Evolutionary conservation across 2,329 filamentous ascomycete genomes (phyloP).

Genomic region (Akanthomyces dipterigenus): DNA sequence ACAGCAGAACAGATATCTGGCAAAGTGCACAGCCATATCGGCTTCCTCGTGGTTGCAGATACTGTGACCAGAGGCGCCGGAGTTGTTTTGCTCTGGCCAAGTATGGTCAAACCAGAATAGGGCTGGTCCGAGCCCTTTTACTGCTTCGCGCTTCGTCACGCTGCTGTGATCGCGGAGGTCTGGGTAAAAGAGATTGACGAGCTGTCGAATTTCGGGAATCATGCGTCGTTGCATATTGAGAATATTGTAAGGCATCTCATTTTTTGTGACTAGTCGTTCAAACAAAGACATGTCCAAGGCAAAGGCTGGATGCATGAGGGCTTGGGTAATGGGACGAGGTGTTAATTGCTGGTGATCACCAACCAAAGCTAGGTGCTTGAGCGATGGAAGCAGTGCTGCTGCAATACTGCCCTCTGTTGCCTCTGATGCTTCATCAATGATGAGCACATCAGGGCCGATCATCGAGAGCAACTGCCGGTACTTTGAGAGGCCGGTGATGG

Average conservation of each 20-base stretch:
- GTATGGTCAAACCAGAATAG: constrained; percentile 41
- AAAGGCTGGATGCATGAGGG: constrained; percentile 54
- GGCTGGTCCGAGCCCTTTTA: constrained; percentile 31
- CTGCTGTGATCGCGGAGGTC: constrained; percentile 36
- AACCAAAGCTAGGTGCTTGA: constrained; percentile 52
- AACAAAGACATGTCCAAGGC: constrained; percentile 71
- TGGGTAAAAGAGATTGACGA: constrained; percentile 44
- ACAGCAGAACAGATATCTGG: constrained; percentile 65
- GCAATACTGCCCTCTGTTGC: constrained; percentile 58
- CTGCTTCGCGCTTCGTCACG: constrained; percentile 28
- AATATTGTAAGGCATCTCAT: constrained; percentile 55
- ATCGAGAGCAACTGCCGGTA: constrained; percentile 65
- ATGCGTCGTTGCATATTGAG: constrained; percentile 61
- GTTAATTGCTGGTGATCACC: constrained; percentile 78
- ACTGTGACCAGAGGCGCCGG: constrained; percentile 47
- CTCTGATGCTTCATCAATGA: constrained; percentile 78
- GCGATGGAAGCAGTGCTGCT: constrained; percentile 42
- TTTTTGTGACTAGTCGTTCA: constrained; percentile 61
- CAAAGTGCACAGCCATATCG: constrained; percentile 67
- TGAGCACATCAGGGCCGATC: constrained; percentile 57
- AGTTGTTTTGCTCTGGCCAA: constrained; percentile 58
- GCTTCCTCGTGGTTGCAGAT: constrained; percentile 67
- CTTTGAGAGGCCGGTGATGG: constrained; percentile 75
- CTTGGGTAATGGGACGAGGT: constrained; percentile 57
- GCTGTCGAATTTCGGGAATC: constrained; percentile 36